Percentiles rank a stretch among this genome's conserved stretches.
Conservation (phyloP, 2,329 filamentous ascomycete species). For the Clarireedia homoeocarpa region DNA sequence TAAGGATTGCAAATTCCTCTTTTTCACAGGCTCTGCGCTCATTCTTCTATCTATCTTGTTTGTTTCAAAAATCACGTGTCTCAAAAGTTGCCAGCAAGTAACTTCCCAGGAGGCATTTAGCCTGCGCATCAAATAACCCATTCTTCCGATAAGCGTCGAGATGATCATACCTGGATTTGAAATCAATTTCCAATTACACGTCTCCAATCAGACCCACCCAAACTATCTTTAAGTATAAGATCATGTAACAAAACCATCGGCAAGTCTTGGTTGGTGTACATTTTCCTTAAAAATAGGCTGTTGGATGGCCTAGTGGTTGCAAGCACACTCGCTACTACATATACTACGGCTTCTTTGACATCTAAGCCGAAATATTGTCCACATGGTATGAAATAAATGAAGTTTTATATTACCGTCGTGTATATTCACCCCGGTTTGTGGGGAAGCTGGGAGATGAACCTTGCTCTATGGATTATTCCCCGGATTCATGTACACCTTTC, state of each 20-base stretch:
- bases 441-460: background rate
- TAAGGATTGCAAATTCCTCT: too few relatives aligned
- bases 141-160: background rate
- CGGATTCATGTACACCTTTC: too few relatives aligned
- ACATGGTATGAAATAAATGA: constrained; percentile 1
- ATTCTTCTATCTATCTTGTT: background rate
- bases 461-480: background rate
- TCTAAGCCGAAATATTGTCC: background rate
- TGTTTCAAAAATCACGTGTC: background rate
- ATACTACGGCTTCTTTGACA: background rate
- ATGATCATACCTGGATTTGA: background rate
- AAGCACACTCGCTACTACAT: too few relatives aligned
- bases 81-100: too few relatives aligned
- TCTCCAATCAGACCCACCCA: background rate
- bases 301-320: background rate
- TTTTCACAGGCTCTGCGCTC: too few relatives aligned
- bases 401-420: background rate
- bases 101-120: background rate
- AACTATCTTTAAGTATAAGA: too few relatives aligned
- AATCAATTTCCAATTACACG: background rate
- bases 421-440: background rate
- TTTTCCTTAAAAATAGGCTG: background rate
- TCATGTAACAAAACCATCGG: too few relatives aligned
- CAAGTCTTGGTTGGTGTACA: background rate
- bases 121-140: background rate